Evolutionary conservation across 768 basidiomycete genomes (phyloP), one percentile per base, ranked within the genome.

Genomic region (Suillus lakei): DNA sequence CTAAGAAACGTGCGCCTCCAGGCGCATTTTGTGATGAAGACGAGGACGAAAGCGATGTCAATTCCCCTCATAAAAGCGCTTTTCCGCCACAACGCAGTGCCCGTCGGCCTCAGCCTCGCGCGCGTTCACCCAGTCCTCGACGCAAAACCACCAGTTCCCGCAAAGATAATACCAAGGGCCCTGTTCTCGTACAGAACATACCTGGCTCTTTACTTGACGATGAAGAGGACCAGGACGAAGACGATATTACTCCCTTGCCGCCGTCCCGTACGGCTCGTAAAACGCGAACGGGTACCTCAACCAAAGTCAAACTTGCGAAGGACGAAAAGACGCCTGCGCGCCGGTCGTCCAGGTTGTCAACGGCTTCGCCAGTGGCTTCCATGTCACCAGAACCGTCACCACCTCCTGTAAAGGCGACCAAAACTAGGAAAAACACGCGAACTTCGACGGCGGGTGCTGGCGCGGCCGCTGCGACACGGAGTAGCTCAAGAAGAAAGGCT

Each of bases 1-100:
- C 72, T 10, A 66, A 62, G 64, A 77, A 73, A 64, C 81, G 74
- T 54, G 74, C 75, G 43, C 80, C 78, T 6, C 85, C 85, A 12
- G 84, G 84, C 0, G 84, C 84, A 39, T 86, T 86, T 67, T 72
- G 74, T 2, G 81, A 82, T 2, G 83, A 82, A 12, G 84, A 83
- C 26, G 74, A 64, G 16, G 74, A 81, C 4, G 76, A 62, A 48
- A 44, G 65, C 9, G 66, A 64, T 7, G 38, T 46, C 18, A 56
- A 68, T 28, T 36, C 68, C 58, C 54, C 69, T 46, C 65, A 10
- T 66, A 68, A 32, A 62, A 69, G 18, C 62, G 16, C 30, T 53
- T 28, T 34, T 60, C 15, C 34, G 63, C 66, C 23, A 64, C 68
- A 15, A 36, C 48, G 48, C 23, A 10, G 23, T 36, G 16, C 23